Base-by-base conservation (phyloP, 2,329 filamentous ascomycete species). In the Ophiostoma tasmaniense region DNA sequence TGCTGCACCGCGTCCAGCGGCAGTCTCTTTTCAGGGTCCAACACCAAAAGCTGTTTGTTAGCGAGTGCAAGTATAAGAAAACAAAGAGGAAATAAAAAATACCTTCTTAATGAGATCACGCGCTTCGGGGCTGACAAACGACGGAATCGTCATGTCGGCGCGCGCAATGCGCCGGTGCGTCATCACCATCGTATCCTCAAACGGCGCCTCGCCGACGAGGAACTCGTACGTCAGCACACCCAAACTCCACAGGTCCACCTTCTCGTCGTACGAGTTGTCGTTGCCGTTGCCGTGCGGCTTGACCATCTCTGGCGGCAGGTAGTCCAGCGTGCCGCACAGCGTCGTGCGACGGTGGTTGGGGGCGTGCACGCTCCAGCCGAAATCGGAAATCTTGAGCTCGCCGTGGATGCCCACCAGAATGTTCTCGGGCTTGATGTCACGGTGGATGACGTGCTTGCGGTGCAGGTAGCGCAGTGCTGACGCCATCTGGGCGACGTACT, bases 361-460 rank as follows among this genome's bases (percentile, higher is more conserved):
- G 5, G 95, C 95, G 79, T 99, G 95, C 3, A 98, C 95, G 77
- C 91, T 96, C 95, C 95, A 99, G 66, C 95, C 94, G 76, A 98
- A 99, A 79, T 99, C 95, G 4, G 92, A 96, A 76, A 99, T 93
- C 80, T 99, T 99, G 81, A 99, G 93, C 82, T 99, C 95, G 73
- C 93, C 95, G 77, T 98, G 94, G 71, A 98, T 93, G 17, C 94
- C 94, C 37, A 98, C 90, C 28, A 98, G 85, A 73, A 98, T 98
- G 76, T 98, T 98, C 80, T 98, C 93, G 2, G 93, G 93, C 82
- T 98, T 98, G 81, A 98, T 98, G 75, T 98, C 93, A 70, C 93
- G 87, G 80, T 98, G 94, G 81, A 98, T 98, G 74, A 98, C 91
- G 78, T 97, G 93, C 82, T 98, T 98, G 78, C 92, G 92, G 82